Conservation (phyloP, 129 eudicot genomes). For the Chrysanthemum lavandulifolium region DNA sequence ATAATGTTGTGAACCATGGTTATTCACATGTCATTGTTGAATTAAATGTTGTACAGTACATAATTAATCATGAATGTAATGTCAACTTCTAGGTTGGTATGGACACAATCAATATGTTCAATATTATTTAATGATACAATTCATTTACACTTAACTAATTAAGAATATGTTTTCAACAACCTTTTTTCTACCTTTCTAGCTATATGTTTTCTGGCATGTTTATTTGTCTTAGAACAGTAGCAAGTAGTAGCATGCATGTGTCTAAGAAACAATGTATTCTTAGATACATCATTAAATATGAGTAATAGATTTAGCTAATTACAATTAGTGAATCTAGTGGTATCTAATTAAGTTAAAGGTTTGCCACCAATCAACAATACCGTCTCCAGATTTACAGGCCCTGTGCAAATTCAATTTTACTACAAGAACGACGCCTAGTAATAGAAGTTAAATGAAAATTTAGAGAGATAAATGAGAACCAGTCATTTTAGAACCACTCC, state of each 20-base stretch:
- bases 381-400: too few species aligned
- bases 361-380: too few species aligned
- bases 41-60: conserved; percentile 9
- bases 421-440: too few species aligned
- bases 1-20: conserved; percentile 39
- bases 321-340: too few species aligned
- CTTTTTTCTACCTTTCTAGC: background rate
- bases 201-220: background rate
- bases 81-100: conserved; percentile 39
- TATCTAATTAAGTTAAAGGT: too few species aligned
- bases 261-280: background rate
- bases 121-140: conserved; percentile 24
- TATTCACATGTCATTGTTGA: conserved; percentile 38
- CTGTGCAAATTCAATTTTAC: too few species aligned
- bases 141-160: conserved; percentile 4
- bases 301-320: too few species aligned
- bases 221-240: background rate
- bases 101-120: conserved; percentile 24
- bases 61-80: conserved; percentile 34
- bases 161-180: background rate
- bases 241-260: background rate
- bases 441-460: too few species aligned
- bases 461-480: too few species aligned
- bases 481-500: too few species aligned
- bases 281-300: too few species aligned